Evolutionary conservation across 2,329 filamentous ascomycete genomes (phyloP).

Genomic region (Orbilia brochopaga): DNA sequence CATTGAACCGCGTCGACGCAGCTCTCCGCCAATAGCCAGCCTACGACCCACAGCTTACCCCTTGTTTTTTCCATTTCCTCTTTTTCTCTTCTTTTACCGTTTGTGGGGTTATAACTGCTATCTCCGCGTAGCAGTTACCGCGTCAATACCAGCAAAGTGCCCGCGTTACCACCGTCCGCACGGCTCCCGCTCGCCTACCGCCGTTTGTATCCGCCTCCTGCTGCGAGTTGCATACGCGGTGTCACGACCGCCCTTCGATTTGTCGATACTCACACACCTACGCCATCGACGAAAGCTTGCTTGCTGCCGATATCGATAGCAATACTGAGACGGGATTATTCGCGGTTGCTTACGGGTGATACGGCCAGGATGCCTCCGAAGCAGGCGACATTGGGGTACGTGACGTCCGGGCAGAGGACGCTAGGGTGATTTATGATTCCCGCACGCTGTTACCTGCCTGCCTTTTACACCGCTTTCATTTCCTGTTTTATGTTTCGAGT

Average conservation of each 20-base stretch:
- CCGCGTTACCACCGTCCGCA: conserved; percentile 17
- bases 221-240: conserved; percentile 16
- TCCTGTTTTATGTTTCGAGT: background rate
- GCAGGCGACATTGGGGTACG: conserved; percentile 55
- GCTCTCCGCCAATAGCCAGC: background rate
- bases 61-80: conserved; percentile 7
- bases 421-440: conserved; percentile 50
- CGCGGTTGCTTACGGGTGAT: background rate
- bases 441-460: conserved; percentile 8
- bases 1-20: conserved; percentile 3
- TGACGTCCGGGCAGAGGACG: conserved; percentile 52
- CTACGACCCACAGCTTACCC: background rate
- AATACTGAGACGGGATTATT: background rate
- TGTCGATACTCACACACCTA: conserved; percentile 21
- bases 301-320: background rate
- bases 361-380: conserved; percentile 51
- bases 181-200: conserved; percentile 29
- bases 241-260: background rate
- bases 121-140: conserved; percentile 24
- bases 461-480: background rate
- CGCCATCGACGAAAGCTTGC: background rate
- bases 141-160: conserved; percentile 44
- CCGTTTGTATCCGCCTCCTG: conserved; percentile 27
- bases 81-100: conserved; percentile 9
- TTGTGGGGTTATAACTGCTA: conserved; percentile 17